Evolutionary conservation across 164 flowering plant genomes (phyloP).

Genomic region (Magnolia changhungtana): DNA sequence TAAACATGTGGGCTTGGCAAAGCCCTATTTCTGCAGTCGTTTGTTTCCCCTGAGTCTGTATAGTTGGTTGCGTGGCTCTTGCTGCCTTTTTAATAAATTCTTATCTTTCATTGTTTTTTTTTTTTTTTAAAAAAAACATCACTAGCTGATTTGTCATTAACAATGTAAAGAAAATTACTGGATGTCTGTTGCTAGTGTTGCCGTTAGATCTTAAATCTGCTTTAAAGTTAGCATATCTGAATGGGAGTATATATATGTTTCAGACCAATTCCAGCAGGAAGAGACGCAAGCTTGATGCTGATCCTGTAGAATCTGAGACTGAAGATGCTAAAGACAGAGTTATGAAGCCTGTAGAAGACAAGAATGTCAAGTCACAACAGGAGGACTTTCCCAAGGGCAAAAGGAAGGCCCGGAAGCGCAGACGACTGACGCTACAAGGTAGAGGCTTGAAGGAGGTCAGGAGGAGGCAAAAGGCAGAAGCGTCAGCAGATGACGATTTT

Average conservation of each 20-base stretch:
- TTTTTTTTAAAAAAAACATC: no score
- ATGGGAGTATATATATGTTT: conserved; percentile 3
- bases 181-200: background rate
- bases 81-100: no score
- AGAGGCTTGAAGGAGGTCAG: conserved; percentile 59
- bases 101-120: no score
- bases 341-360: conserved; percentile 38
- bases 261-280: conserved; percentile 83
- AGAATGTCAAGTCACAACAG: conserved; percentile 45
- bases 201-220: background rate
- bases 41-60: no score
- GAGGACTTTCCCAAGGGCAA: conserved; percentile 92
- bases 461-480: conserved; percentile 46
- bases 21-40: no score
- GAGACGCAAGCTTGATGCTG: conserved; percentile 72
- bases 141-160: background rate
- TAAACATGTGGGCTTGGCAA: no score
- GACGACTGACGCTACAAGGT: conserved; percentile 70
- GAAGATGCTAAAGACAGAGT: conserved; percentile 31
- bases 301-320: conserved; percentile 54
- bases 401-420: conserved; percentile 74
- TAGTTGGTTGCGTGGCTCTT: no score
- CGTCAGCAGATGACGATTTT: conserved; percentile 44
- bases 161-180: background rate
- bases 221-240: no score